Evolutionary conservation across 106 monocot genomes (phyloP), one percentile per base, ranked within the genome.

Genomic region (Allium cepa): DNA sequence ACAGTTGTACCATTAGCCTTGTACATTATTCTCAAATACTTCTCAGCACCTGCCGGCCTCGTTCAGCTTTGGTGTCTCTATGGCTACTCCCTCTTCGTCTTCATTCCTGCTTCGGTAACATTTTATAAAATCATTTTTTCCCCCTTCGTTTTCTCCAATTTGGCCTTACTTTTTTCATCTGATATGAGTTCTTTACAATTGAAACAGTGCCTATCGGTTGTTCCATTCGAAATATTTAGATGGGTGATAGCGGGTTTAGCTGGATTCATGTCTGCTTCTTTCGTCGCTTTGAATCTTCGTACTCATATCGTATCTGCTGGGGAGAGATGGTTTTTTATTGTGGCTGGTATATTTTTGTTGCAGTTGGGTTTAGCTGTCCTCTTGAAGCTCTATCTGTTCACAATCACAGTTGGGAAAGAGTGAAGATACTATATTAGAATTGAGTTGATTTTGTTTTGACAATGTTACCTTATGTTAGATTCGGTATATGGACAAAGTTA

Each of bases 231-330:
- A 74, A 85, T 85, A 60, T 91, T 95, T 75, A 91, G 95, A 75
- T 95, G 95, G 95, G 69, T 91, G 58, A 77, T 95, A 64, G 91
- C 78, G n/a, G 91, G 91, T 10, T 71, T 91, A 59, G 91, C 91
- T 0, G 95, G 91, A n/a, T 91, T 95, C 70, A 88, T 91, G 91
- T 95, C 95, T 12, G 91, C 91, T 7, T 75, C 83, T 15, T 95
- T 95, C 59, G 85, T 95, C 66, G 85, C 95, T 4, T 67, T 95
- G 8, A 95, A 95, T 72, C 82, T 95, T 49, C 85, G 85, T 13
- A 69, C 79, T 8, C 95, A 95, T 67, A 95, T 94, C 65, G 69
- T 67, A 71, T 88, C 91, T 49, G 82, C 95, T 26, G 91, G 95
- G 0, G 91, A 91, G 77, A 77, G 85, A 55, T 95, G 95, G 95